phyloP scores from a whole-genome alignment of 495 filamentous ascomycete species.

The Parachaetomium inaequale region DNA sequence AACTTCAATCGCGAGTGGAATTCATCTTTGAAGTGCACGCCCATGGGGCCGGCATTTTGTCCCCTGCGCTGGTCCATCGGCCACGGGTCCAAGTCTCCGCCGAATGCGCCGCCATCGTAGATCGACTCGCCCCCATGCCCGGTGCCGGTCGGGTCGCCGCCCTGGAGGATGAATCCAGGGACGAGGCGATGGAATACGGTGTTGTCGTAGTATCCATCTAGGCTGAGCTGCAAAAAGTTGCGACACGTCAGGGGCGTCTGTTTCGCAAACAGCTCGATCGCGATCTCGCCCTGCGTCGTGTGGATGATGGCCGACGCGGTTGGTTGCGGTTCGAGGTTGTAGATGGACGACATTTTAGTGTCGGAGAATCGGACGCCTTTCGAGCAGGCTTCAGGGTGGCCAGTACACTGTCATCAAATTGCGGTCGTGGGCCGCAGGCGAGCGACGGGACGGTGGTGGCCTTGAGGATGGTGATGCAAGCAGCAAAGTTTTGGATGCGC shows the following conservation, averaged over 20 bases:
- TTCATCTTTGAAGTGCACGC: conserved; percentile 76
- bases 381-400: neutral
- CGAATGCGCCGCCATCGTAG: conserved; percentile 79
- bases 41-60: conserved; percentile 49
- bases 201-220: conserved; percentile 89
- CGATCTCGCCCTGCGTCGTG: conserved; percentile 83
- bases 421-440: neutral
- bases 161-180: conserved; percentile 88
- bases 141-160: conserved; percentile 79
- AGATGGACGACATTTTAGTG: conserved; percentile 70
- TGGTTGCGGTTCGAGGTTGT: conserved; percentile 90
- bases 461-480: neutral
- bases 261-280: conserved; percentile 88
- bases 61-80: conserved; percentile 60
- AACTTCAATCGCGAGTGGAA: conserved; percentile 88
- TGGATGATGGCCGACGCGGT: conserved; percentile 86
- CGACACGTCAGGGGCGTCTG: conserved; percentile 87
- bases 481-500: neutral
- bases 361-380: neutral
- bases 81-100: conserved; percentile 56
- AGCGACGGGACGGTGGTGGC: neutral
- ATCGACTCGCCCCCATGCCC: conserved; percentile 89
- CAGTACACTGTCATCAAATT: neutral
- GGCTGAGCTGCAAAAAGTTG: conserved; percentile 92
- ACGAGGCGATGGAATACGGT: conserved; percentile 93